Percentiles rank a stretch among this genome's conserved stretches.
These are phyloP conservation scores for Euryodendron excelsum DNA, from an alignment of 148 eudicot species.

Conservation along the genomic window DNA sequence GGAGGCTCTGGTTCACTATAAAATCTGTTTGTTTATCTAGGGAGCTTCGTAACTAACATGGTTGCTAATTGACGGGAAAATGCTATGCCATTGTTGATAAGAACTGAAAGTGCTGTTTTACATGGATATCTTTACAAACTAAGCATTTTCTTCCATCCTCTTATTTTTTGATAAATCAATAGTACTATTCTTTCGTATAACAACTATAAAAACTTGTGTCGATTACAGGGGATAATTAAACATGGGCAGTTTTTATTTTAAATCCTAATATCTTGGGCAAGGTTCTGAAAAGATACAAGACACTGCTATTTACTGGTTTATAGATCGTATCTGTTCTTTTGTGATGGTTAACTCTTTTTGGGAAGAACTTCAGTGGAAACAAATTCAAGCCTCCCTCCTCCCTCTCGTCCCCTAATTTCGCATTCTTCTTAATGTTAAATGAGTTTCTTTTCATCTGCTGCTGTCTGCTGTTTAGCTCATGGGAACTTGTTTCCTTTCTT, in stretches of 20 bases:
- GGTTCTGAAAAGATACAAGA: not conserved
- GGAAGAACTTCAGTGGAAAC: too few species aligned
- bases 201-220: not conserved
- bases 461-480: slow-evolving; percentile 5
- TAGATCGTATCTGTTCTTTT: too few species aligned
- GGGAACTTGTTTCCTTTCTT: slow-evolving; percentile 5
- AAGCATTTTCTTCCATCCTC: not conserved
- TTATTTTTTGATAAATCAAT: not conserved
- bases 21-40: too few species aligned
- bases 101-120: too few species aligned
- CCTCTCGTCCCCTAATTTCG: not conserved
- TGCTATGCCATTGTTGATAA: too few species aligned
- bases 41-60: too few species aligned
- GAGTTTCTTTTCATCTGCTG: not conserved
- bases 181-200: not conserved
- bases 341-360: too few species aligned
- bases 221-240: not conserved
- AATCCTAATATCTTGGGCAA: not conserved
- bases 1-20: not conserved
- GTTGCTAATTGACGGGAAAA: too few species aligned
- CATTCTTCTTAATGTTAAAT: not conserved
- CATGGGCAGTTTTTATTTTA: not conserved
- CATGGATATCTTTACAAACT: too few species aligned
- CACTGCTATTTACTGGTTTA: not conserved
- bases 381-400: not conserved